These are phyloP conservation scores for Akanthomyces uredinophilus DNA, from an alignment of 2,329 filamentous ascomycete species.

Conservation along the genomic window DNA sequence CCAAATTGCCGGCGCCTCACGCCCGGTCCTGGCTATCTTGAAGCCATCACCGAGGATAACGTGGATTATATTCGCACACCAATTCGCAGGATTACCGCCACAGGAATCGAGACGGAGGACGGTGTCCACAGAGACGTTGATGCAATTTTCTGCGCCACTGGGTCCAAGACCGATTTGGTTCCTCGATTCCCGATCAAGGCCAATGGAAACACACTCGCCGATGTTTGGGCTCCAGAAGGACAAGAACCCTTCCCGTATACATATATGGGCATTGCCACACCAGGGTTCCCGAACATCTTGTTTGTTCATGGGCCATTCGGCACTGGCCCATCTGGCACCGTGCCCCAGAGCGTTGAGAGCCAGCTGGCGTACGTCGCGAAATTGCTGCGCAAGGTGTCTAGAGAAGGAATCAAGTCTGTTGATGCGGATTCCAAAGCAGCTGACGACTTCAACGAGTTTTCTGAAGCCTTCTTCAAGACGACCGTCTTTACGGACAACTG, in stretches of 20 bases:
- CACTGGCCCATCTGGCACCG: constrained; percentile 57
- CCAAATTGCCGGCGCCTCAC: constrained; percentile 61
- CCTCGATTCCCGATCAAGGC: constrained; percentile 58
- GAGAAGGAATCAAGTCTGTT: constrained; percentile 62
- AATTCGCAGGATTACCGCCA: constrained; percentile 54
- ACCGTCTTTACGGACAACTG: constrained; percentile 58
- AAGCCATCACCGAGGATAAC: constrained; percentile 56
- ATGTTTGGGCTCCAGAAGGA: constrained; percentile 52
- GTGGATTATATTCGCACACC: constrained; percentile 54
- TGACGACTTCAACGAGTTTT: constrained; percentile 59
- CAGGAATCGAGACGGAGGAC: constrained; percentile 56
- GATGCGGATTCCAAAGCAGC: constrained; percentile 52
- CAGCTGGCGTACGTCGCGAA: constrained; percentile 62
- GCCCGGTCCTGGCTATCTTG: constrained; percentile 62
- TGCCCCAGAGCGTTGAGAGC: constrained; percentile 62
- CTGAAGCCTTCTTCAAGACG: constrained; percentile 48
- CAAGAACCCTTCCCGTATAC: constrained; percentile 60
- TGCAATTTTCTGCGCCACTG: constrained; percentile 63
- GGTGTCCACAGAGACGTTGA: constrained; percentile 54
- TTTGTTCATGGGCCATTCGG: constrained; percentile 59
- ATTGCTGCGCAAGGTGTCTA: constrained; percentile 59
- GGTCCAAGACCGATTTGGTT: constrained; percentile 54
- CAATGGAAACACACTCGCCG: constrained; percentile 46
- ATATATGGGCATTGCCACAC: constrained; percentile 59
- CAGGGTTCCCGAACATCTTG: constrained; percentile 63